Base-by-base conservation (phyloP, 177 flowering plant species). In the Vitis hybrid region DNA sequence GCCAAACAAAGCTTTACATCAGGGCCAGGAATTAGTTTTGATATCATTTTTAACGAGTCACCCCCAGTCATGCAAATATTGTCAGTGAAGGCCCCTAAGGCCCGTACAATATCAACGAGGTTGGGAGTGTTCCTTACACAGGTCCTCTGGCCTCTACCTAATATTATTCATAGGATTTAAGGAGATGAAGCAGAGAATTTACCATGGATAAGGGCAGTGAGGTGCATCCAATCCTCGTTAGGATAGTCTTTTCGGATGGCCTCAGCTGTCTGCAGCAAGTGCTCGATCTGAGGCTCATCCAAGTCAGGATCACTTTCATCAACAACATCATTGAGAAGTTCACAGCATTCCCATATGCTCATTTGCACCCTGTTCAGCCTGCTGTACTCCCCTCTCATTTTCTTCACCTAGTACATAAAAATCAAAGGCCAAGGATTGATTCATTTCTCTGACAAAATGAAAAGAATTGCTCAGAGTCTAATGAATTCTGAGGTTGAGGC, bases 261-360 rank as follows among this genome's bases (percentile, higher is more conserved):
- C 65, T 88, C 90, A 69, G 92, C 92, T 0, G 90, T 88, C 57
- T 88, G 92, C 55, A 88, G 58, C 73, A 86, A 78, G 59, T 88
- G 92, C 72, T 86, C 86, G 57, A 86, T 86, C 61, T 88, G 92
- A 18, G 92, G 90, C 56, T 87, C 91, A 68, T 87, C 91, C 67
- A 87, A 63, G 68, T 87, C 91, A 48, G 91, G 89, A 52, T 87
- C 91, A 74, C 88, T 85, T 69, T 85, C 91, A 65, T 87, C 91
- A 3, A 86, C 86, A 11, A 86, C 83, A 12, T 83, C 75, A 72
- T 88, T 88, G 0, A 86, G 87, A 8, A 88, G 82, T 57, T 88
- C 90, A 81, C 88, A 88, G 63, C 92, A 86, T 68, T 88, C 92
- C 90, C 92, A 86, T 45, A 86, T 88, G 78, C 90, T 85, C 92